Evolutionary conservation across 257 asterid genomes (phyloP).

Genomic region (Solanum paucissectum): DNA sequence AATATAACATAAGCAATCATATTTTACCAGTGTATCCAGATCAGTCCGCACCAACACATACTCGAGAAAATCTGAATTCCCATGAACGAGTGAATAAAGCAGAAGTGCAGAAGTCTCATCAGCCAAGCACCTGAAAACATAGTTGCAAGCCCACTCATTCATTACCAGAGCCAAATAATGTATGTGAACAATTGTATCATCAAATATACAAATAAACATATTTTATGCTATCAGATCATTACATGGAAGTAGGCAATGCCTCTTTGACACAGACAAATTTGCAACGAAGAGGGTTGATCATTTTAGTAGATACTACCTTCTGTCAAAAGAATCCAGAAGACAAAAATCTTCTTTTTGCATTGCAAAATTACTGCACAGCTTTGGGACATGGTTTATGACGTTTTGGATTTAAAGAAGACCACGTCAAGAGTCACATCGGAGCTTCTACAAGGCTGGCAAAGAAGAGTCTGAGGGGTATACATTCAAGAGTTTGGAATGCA

Average conservation of each 20-base stretch:
- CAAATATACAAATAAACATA: background rate
- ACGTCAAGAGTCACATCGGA: background rate
- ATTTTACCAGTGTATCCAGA: constrained; percentile 90
- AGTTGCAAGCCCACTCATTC: background rate
- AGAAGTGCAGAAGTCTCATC: constrained; percentile 80
- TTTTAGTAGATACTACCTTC: background rate
- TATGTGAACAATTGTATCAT: background rate
- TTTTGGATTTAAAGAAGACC: background rate
- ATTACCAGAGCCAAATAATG: background rate
- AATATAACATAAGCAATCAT: background rate
- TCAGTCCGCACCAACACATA: constrained; percentile 97
- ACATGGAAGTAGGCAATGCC: background rate
- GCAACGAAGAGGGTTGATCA: background rate
- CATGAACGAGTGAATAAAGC: constrained; percentile 89
- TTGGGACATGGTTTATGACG: background rate
- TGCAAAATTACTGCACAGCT: background rate
- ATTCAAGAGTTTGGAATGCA: background rate
- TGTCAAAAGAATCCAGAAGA: background rate
- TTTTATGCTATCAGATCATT: background rate
- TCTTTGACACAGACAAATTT: background rate
- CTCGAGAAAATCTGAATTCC: constrained; percentile 86
- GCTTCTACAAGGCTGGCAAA: background rate
- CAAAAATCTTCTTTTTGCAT: background rate
- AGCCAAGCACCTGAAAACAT: constrained; percentile 58
- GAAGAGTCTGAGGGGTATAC: background rate